These are phyloP conservation scores for Kingdonia uniflora DNA, from an alignment of 164 flowering plant genomes.

Conservation along the genomic window DNA sequence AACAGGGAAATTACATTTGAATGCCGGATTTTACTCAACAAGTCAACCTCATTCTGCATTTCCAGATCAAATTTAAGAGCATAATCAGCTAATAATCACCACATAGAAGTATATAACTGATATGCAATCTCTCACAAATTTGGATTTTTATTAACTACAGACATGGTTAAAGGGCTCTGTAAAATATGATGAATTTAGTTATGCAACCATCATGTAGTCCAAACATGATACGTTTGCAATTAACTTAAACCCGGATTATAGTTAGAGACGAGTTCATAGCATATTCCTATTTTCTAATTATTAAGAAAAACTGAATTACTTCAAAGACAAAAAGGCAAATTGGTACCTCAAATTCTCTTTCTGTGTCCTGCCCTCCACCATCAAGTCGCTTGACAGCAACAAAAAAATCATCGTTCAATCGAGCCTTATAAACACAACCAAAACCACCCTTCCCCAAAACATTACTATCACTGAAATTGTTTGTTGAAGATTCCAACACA, in stretches of 20 bases:
- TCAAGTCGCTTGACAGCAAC: conserved; percentile 76
- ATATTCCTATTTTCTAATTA: too few species aligned
- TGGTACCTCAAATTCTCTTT: conserved; percentile 68
- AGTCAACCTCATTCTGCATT: conserved; percentile 77
- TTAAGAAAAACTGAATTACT: too few species aligned
- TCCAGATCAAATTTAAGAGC: neutral
- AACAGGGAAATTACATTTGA: conserved; percentile 63
- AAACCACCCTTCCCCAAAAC: conserved; percentile 73
- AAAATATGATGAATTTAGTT: too few species aligned
- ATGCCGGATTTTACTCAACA: conserved; percentile 63
- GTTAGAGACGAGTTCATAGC: too few species aligned
- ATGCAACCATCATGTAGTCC: too few species aligned
- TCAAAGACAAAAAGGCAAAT: too few species aligned
- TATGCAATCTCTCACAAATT: too few species aligned
- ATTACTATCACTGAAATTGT: conserved; percentile 43
- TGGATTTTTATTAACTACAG: too few species aligned
- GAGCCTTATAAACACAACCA: conserved; percentile 73
- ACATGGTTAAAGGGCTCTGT: too few species aligned
- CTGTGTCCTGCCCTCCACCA: conserved; percentile 37
- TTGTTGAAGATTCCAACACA: conserved; percentile 53
- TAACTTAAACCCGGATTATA: too few species aligned
- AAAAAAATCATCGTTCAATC: conserved; percentile 31
- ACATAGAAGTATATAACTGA: too few species aligned
- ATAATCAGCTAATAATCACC: neutral
- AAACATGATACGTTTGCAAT: too few species aligned